phyloP scores from a whole-genome alignment of 495 filamentous ascomycete genomes.

The Aspergillus ostianus region DNA sequence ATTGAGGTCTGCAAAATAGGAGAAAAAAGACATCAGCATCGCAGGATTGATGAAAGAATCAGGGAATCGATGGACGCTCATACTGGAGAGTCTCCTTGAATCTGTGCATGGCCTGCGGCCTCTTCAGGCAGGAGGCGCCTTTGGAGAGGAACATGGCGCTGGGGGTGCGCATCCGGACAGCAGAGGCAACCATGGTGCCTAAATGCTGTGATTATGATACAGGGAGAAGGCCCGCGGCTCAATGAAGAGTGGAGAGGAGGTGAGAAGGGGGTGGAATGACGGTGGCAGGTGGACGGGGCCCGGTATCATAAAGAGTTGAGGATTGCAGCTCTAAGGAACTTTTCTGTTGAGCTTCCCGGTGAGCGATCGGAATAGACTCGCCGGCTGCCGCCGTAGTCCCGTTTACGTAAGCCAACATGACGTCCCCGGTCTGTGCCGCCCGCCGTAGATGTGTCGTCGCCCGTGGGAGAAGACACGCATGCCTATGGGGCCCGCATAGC shows the following conservation, averaged over 20 bases:
- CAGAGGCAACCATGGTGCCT: slow-evolving; percentile 46
- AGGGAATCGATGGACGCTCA: slow-evolving; percentile 8
- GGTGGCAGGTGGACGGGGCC: slow-evolving; percentile 30
- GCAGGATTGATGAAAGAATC: background rate
- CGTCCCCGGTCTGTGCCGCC: slow-evolving; percentile 12
- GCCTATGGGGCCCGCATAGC: slow-evolving; percentile 10
- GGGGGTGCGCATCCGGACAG: slow-evolving; percentile 48
- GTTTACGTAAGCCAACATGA: slow-evolving; percentile 22
- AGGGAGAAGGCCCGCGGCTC: slow-evolving; percentile 30
- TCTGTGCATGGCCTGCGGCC: slow-evolving; percentile 44
- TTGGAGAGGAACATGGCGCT: slow-evolving; percentile 45
- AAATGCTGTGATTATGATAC: slow-evolving; percentile 30
- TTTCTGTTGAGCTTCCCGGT: slow-evolving; percentile 50
- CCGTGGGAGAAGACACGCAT: slow-evolving; percentile 28
- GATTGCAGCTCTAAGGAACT: slow-evolving; percentile 33
- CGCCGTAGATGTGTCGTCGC: slow-evolving; percentile 14
- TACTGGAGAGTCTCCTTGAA: slow-evolving; percentile 46
- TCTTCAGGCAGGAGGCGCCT: slow-evolving; percentile 42
- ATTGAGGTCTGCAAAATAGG: slow-evolving; percentile 36
- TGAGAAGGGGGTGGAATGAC: slow-evolving; percentile 28
- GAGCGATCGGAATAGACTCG: slow-evolving; percentile 28
- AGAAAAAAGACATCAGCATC: slow-evolving; percentile 12
- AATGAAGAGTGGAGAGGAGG: slow-evolving; percentile 22
- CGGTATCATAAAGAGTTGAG: slow-evolving; percentile 22
- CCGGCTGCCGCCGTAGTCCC: slow-evolving; percentile 27